Conservation (phyloP, 2,329 filamentous ascomycete species). For the Cadophora sp. region DNA sequence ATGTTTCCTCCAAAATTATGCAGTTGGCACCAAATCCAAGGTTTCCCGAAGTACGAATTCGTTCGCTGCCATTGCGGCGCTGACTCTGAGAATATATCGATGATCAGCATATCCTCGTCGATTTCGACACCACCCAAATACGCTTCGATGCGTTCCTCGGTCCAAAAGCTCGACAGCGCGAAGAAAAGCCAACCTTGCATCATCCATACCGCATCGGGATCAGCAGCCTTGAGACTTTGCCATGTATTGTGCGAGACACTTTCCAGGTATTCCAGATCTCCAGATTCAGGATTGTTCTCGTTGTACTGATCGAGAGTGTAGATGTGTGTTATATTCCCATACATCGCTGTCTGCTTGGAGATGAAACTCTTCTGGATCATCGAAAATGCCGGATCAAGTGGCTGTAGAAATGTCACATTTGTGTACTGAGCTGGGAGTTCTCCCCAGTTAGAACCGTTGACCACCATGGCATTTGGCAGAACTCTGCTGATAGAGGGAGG, state of each 20-base stretch:
- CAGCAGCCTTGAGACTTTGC: conserved; percentile 54
- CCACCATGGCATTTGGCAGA: conserved; percentile 51
- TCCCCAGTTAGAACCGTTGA: conserved; percentile 53
- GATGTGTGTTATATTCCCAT: conserved; percentile 55
- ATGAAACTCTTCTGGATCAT: conserved; percentile 54
- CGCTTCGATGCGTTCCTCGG: conserved; percentile 52
- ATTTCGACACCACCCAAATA: conserved; percentile 54
- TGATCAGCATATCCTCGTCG: conserved; percentile 54
- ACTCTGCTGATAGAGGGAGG: conserved; percentile 50
- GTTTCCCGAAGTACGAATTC: conserved; percentile 56
- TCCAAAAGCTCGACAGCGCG: conserved; percentile 52
- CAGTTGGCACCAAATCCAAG: conserved; percentile 61
- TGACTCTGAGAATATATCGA: conserved; percentile 58
- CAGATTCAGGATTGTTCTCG: conserved; percentile 55
- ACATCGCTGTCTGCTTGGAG: conserved; percentile 51
- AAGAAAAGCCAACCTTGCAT: conserved; percentile 60
- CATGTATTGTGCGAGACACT: conserved; percentile 53
- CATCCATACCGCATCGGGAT: conserved; percentile 57
- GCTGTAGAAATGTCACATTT: conserved; percentile 55
- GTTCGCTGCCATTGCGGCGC: conserved; percentile 58
- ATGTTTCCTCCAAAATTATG: conserved; percentile 57
- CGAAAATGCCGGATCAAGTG: conserved; percentile 51
- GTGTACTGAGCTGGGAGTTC: conserved; percentile 51
- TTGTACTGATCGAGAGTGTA: conserved; percentile 62
- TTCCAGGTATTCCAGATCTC: conserved; percentile 51